These are phyloP conservation scores for Puya raimondii DNA, from an alignment of 176 grass and related monocot genomes.

Conservation along the genomic window DNA sequence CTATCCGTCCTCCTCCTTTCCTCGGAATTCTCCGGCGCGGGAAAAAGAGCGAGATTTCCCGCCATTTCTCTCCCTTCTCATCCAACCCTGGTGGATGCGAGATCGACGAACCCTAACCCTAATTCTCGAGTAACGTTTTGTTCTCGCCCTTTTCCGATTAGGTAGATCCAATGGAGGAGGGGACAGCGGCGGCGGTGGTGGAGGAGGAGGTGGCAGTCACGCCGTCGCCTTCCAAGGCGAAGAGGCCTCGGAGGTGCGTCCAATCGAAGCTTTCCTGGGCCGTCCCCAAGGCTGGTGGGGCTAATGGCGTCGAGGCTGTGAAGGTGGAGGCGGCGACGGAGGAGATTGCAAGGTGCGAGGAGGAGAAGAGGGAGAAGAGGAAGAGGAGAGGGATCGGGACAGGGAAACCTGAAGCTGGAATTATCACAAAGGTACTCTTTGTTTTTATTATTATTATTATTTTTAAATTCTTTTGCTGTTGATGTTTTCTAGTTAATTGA, in stretches of 20 bases:
- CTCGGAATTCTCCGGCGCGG: background rate
- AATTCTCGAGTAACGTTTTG: too few relatives aligned
- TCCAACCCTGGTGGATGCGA: background rate
- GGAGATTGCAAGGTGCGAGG: conserved; percentile 4
- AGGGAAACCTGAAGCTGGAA: conserved; percentile 15
- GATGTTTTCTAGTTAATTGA: conserved; percentile 28
- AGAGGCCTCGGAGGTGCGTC: conserved; percentile 30
- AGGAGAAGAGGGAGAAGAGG: conserved; percentile 12
- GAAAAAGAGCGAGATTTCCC: background rate
- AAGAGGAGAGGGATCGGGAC: conserved; percentile 15
- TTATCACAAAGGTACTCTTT: conserved; percentile 31
- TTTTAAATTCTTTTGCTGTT: background rate
- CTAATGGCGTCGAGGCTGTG: background rate
- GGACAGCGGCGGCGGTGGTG: background rate
- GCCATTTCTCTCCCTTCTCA: background rate
- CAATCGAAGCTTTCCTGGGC: conserved; percentile 57
- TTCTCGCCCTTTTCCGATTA: background rate
- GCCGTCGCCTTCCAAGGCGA: conserved; percentile 28
- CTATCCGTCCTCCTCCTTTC: too few relatives aligned
- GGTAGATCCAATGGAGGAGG: background rate
- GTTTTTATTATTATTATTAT: background rate
- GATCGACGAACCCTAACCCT: background rate
- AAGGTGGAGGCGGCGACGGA: conserved; percentile 7
- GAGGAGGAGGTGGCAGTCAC: conserved; percentile 2
- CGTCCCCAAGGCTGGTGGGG: conserved; percentile 14